Conservation (phyloP, 768 basidiomycete genomes). For the Tulasnella calospora region DNA sequence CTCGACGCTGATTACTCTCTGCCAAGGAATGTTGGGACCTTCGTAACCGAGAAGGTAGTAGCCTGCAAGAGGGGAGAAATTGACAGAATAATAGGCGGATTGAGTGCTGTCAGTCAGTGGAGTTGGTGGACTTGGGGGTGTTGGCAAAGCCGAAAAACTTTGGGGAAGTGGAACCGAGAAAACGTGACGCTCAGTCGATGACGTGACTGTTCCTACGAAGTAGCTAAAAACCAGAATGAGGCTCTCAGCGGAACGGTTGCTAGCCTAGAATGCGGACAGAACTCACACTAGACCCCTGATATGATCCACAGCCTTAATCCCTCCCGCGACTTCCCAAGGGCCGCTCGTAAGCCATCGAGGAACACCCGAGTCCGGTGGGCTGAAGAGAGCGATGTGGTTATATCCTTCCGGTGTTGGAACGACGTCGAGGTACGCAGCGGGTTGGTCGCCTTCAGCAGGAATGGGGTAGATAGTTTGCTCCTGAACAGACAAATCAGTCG, state of each 20-base stretch:
- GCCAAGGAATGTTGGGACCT: slow-evolving; percentile 84
- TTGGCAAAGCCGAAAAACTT: slow-evolving; percentile 31
- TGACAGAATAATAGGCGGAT: slow-evolving; percentile 56
- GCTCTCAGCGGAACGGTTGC: slow-evolving; percentile 3
- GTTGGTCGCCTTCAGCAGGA: slow-evolving; percentile 37
- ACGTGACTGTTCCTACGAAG: slow-evolving; percentile 79
- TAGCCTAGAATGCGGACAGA: neutral
- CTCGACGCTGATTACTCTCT: slow-evolving; percentile 61
- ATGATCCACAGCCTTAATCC: slow-evolving; percentile 66
- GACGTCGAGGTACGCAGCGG: slow-evolving; percentile 81
- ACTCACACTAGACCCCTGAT: slow-evolving; percentile 67
- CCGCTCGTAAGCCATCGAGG: slow-evolving; percentile 85
- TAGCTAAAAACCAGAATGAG: slow-evolving; percentile 53
- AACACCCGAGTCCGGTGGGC: slow-evolving; percentile 58
- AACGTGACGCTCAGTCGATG: slow-evolving; percentile 75
- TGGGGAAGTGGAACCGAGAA: slow-evolving; percentile 73
- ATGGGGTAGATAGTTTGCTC: slow-evolving; percentile 58
- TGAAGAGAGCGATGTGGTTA: slow-evolving; percentile 91
- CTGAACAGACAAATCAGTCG: slow-evolving; percentile 36
- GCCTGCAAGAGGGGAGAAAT: slow-evolving; percentile 80
- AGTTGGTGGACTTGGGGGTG: slow-evolving; percentile 28
- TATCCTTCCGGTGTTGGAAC: slow-evolving; percentile 76
- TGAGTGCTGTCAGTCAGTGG: slow-evolving; percentile 35
- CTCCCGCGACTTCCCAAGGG: slow-evolving; percentile 80
- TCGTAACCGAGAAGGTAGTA: slow-evolving; percentile 77